Percentiles rank a stretch among this genome's conserved stretches.
phyloP scores from a whole-genome alignment of 225 moss, liverwort and hornwort genomes.

The Sphagnum contortum region DNA sequence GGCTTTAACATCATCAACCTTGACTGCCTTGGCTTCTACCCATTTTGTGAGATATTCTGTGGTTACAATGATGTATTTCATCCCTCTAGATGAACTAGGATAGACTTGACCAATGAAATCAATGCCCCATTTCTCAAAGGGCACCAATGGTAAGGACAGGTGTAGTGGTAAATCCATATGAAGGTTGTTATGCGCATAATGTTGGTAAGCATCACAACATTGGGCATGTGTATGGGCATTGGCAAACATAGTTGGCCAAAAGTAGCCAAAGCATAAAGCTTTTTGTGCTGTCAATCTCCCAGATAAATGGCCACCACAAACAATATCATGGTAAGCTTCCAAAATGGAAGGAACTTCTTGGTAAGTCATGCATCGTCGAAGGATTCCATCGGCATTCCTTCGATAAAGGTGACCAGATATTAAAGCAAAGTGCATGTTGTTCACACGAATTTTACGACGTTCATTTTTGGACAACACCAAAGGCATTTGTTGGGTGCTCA shows the following conservation, averaged over 20 bases:
- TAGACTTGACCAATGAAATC: neutral
- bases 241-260: neutral
- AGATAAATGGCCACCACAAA: conserved; percentile 1
- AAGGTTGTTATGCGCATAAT: neutral
- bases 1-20: no score
- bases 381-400: no score
- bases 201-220: neutral
- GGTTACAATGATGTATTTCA: no score
- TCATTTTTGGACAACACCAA: neutral
- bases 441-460: neutral
- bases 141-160: neutral
- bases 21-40: no score
- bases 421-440: neutral
- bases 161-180: neutral
- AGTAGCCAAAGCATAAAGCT: neutral
- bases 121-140: conserved; percentile 1
- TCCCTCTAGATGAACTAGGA: no score
- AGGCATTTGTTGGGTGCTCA: neutral
- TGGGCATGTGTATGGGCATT: neutral
- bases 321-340: neutral
- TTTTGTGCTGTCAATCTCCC: neutral
- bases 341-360: neutral
- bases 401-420: neutral
- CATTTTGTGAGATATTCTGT: no score
- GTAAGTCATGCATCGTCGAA: neutral